These are phyloP conservation scores for Lactifluus volemus DNA, from an alignment of 768 basidiomycete genomes.

Conservation along the genomic window DNA sequence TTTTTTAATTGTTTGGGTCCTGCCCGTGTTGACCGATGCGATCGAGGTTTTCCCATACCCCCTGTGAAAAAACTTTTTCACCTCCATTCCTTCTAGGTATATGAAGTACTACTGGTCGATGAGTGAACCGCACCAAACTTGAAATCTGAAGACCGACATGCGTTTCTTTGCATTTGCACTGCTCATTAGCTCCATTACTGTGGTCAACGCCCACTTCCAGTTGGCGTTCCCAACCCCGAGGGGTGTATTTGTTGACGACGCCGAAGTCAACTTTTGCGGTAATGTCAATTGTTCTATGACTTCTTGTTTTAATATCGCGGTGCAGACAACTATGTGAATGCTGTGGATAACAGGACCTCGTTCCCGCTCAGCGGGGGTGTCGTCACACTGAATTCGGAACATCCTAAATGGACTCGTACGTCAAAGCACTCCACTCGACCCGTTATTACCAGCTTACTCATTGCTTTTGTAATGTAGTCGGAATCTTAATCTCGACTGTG, in stretches of 20 bases:
- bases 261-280: conserved; percentile 65
- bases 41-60: neutral
- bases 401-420: conserved; percentile 52
- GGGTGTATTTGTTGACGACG: conserved; percentile 53
- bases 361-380: conserved; percentile 64
- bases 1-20: too few species aligned
- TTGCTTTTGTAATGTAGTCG: conserved; percentile 32
- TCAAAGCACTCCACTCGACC: neutral
- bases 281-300: neutral
- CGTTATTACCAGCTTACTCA: neutral
- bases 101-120: neutral
- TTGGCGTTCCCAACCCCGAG: conserved; percentile 67
- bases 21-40: too few species aligned
- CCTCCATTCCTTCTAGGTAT: neutral
- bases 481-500: conserved; percentile 44
- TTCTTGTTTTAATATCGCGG: neutral
- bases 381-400: conserved; percentile 57
- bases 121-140: neutral
- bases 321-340: conserved; percentile 53
- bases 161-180: conserved; percentile 24
- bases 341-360: conserved; percentile 46
- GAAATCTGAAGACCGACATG: conserved; percentile 24
- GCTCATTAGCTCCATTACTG: conserved; percentile 31
- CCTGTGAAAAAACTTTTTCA: conserved; percentile 17
- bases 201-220: conserved; percentile 68